Evolutionary conservation across 2,329 filamentous ascomycete species (phyloP), one percentile per base, ranked within the genome.

Genomic region (Talaromyces islandicus): DNA sequence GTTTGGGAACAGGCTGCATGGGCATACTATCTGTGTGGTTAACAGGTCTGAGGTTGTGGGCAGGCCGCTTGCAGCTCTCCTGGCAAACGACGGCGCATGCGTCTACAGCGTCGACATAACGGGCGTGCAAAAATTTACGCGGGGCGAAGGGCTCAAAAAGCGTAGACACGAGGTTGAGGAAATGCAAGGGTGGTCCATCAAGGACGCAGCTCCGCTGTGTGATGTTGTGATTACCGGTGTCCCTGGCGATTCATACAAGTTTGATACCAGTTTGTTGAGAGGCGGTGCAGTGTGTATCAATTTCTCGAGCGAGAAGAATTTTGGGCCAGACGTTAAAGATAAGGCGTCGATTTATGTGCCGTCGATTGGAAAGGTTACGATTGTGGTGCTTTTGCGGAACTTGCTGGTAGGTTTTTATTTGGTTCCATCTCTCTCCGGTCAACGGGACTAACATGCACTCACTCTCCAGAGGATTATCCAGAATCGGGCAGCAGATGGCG

Each of bases 211-310:
- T 46, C 90, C 92, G 1, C 79, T 93, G 62, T 96, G 92, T 71
- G 94, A 99, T 73, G 93, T 97, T 19, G 89, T 99, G 63, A 95
- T 99, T 69, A 90, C 90, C 58, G 94, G 94, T 65, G 94, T 99
- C 1, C 94, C 94, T 0, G 85, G 87, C 25, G 89, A 96, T 64
- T 85, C 82, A 62, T 99, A 89, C 83, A 97, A 97, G 80, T 89
- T 99, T 27, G 90, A 92, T 6, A 89, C 88, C 3, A 85, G 90
- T 56, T 80, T 94, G 63, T 81, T 99, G 69, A 85, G 91, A 53
- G 90, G 96, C 60, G 94, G 94, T 54, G 92, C 91, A 30, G 91
- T 96, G n/a, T 99, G 94, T 81, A 92, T 99, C 79, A 99, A 99
- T 78, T 97, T 99, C 75, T 95, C 92, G 7, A 96, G 91, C 56